Evolutionary conservation across 768 basidiomycete genomes (phyloP).

Genomic region (Melanogaster broomeanus): DNA sequence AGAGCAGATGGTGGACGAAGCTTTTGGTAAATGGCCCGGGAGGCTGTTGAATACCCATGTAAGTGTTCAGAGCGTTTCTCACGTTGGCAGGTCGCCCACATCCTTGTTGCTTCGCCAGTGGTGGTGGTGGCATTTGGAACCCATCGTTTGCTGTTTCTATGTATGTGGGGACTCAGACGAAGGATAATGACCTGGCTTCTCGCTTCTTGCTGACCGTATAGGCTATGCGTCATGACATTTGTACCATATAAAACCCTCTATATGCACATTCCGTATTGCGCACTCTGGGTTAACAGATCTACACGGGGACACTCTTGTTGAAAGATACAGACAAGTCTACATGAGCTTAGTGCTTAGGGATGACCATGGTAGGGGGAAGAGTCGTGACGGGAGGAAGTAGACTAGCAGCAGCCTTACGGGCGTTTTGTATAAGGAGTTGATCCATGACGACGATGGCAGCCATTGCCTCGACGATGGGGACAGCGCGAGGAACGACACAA

Average conservation of each 20-base stretch:
- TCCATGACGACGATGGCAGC: conserved; percentile 96
- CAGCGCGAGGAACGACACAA: conserved; percentile 95
- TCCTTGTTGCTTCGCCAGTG: conserved; percentile 50
- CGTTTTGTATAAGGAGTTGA: conserved; percentile 84
- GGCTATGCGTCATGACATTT: conserved; percentile 1
- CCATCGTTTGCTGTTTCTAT: conserved; percentile 63
- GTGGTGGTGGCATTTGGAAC: conserved; percentile 83
- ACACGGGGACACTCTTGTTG: conserved; percentile 2
- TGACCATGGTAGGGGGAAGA: conserved; percentile 91
- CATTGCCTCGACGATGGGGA: conserved; percentile 99
- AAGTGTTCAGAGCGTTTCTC: conserved; percentile 26
- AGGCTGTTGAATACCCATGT: conserved; percentile 73
- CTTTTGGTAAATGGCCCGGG: conserved; percentile 69
- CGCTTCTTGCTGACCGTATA: background rate
- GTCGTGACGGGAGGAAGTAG: conserved; percentile 85
- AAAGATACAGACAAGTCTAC: background rate
- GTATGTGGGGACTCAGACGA: conserved; percentile 48
- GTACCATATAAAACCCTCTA: conserved; percentile 15
- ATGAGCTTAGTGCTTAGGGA: conserved; percentile 43
- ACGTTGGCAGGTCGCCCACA: background rate
- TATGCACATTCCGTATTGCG: conserved; percentile 2
- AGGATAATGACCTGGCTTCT: conserved; percentile 37
- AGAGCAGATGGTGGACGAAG: conserved; percentile 47
- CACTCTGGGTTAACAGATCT: background rate
- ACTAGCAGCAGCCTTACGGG: conserved; percentile 70